These are phyloP conservation scores for Carex parvula DNA, from an alignment of 176 grass and related monocot species.

Conservation along the genomic window DNA sequence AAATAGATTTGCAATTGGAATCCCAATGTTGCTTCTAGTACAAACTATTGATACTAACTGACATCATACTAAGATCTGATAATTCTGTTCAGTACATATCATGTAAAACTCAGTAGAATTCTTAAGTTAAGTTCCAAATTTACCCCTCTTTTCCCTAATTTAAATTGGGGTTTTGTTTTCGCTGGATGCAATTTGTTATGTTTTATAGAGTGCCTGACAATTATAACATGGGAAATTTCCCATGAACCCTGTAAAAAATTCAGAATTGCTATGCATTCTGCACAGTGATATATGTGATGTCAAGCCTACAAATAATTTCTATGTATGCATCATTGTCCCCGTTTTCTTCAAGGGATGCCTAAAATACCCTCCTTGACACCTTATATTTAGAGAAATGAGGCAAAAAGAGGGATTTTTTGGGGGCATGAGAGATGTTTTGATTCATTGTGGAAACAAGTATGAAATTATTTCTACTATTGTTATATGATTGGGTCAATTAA, in stretches of 20 bases:
- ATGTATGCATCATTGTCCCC: not conserved
- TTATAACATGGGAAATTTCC: not conserved
- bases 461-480: not conserved
- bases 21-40: not conserved
- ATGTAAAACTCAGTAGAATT: not conserved
- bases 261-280: not conserved
- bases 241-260: not conserved
- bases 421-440: not conserved
- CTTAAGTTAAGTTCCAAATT: not conserved
- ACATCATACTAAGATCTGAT: not conserved
- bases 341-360: not conserved
- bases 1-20: not conserved
- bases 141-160: not conserved
- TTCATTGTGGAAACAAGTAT: not conserved
- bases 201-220: not conserved
- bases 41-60: not conserved
- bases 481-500: conserved; percentile 16
- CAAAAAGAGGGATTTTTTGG: not conserved
- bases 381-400: not conserved
- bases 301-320: not conserved
- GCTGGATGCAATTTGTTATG: not conserved
- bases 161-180: not conserved
- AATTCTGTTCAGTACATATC: not conserved
- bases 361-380: not conserved
- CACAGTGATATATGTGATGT: not conserved